phyloP scores from a whole-genome alignment of 768 basidiomycete genomes.

The Serendipita sp. region DNA sequence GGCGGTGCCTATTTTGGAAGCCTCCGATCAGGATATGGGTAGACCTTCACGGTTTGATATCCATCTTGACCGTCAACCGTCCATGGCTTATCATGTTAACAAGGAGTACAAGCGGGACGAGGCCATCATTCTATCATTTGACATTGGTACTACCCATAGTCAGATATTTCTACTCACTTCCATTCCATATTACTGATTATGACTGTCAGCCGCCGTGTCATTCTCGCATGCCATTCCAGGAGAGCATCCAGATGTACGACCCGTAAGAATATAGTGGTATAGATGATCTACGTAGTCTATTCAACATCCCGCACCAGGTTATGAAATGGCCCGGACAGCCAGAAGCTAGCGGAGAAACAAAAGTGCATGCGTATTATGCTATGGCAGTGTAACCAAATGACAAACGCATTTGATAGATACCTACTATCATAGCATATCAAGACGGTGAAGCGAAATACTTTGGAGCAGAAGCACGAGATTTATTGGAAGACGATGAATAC shows the following conservation, averaged over 20 bases:
- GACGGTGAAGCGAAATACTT: neutral
- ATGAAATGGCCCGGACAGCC: constrained; percentile 5
- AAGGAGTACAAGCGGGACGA: neutral
- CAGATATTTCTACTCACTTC: neutral
- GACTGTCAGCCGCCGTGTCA: too few relatives aligned
- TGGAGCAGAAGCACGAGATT: neutral
- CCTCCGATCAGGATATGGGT: too few relatives aligned
- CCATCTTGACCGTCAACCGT: too few relatives aligned
- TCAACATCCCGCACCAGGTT: neutral
- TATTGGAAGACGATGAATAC: neutral
- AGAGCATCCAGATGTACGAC: too few relatives aligned
- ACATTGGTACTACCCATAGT: constrained; percentile 1
- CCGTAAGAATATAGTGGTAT: too few relatives aligned
- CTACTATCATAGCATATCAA: neutral
- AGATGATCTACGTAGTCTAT: too few relatives aligned
- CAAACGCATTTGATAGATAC: neutral
- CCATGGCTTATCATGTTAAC: neutral
- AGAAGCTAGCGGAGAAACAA: neutral
- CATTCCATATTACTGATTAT: too few relatives aligned
- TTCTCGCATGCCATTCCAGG: too few relatives aligned
- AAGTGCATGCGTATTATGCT: neutral
- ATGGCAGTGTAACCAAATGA: too few relatives aligned
- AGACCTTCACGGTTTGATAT: too few relatives aligned
- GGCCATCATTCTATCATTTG: neutral
- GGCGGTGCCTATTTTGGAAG: too few relatives aligned